phyloP scores from a whole-genome alignment of 306 rosid species.

The Prunus persica region DNA sequence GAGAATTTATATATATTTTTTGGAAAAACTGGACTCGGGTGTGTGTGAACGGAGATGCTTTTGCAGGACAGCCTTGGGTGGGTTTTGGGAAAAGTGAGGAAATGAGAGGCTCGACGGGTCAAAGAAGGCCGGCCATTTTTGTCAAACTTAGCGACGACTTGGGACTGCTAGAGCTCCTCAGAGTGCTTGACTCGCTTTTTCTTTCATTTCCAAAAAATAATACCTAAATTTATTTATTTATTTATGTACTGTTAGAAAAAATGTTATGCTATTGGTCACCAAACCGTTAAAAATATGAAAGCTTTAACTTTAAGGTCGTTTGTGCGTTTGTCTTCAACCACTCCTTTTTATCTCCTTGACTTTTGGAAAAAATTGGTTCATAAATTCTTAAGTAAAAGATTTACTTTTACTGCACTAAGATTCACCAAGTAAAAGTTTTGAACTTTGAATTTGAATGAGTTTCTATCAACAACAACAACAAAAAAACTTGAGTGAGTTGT shows the following conservation, averaged over 20 bases:
- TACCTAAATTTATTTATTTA: not conserved
- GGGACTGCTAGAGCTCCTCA: not conserved
- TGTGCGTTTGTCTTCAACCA: not conserved
- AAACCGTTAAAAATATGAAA: not conserved
- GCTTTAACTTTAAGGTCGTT: not conserved
- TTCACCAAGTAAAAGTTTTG: not conserved
- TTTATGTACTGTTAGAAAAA: not conserved
- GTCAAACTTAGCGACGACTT: conserved; percentile 38
- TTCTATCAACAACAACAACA: too few species aligned
- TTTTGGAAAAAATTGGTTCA: not conserved
- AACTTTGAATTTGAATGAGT: not conserved
- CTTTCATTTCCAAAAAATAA: not conserved
- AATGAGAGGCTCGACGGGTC: conserved; percentile 20
- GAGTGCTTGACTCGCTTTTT: conserved; percentile 19
- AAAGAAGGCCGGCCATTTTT: conserved; percentile 35
- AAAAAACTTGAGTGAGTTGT: not conserved
- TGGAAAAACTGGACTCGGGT: not conserved
- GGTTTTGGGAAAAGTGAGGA: not conserved
- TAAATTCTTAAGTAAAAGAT: too few species aligned
- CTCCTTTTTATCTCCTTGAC: not conserved
- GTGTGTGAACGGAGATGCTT: conserved; percentile 27
- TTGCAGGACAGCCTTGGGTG: conserved; percentile 1
- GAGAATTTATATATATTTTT: too few species aligned
- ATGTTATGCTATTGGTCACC: not conserved
- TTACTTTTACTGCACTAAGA: not conserved